Evolutionary conservation across 768 basidiomycete genomes (phyloP), one percentile per base, ranked within the genome.

Genomic region (Podaxis sp.): DNA sequence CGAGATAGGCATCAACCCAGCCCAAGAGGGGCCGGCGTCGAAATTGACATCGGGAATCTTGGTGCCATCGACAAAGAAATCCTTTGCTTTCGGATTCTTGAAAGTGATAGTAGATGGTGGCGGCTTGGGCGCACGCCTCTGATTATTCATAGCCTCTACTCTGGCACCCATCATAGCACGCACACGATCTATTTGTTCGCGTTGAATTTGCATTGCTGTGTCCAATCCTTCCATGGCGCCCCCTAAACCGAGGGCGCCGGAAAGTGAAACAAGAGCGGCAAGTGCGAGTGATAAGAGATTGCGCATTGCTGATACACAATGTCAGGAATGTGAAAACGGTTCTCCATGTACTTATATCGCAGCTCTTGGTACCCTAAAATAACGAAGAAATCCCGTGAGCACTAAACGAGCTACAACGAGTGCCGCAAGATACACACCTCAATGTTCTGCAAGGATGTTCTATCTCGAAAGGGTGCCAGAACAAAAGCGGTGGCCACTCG

Each of bases 21-120:
- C 76, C 88, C 88, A 91, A 64, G 87, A 89, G 2, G 89, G 87
- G 4, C 90, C 90, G 40, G 89, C 78, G 66, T 91, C 88, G 66
- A 87, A 91, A 66, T 87, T 79, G 24, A 91, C 87, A 30, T 86
- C 77, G 5, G 90, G 90, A 44, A 92, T 85, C 37, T 73, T 77
- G 44, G 75, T 80, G 0, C 90, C 90, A 63, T 90, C 77, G 11
- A 92, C 90, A 68, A 78, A 89, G 70, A 90, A 91, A 66, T 87
- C 28, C 22, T 56, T 76, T 2, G 87, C 87, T 26, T 76, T 80
- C 37, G 87, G 86, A 67, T 89, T 88, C 6, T 76, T 71, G 72
- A 90, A 90, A 0, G 84, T 87, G 64, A 90, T 83, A 54, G 75
- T 74, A 6, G 78, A 74, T 8, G 64, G 62, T 38, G 64, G 51